These are phyloP conservation scores for Yamadazyma spencermartinsiae DNA, from an alignment of 1,139 yeast genomes.

Conservation along the genomic window DNA sequence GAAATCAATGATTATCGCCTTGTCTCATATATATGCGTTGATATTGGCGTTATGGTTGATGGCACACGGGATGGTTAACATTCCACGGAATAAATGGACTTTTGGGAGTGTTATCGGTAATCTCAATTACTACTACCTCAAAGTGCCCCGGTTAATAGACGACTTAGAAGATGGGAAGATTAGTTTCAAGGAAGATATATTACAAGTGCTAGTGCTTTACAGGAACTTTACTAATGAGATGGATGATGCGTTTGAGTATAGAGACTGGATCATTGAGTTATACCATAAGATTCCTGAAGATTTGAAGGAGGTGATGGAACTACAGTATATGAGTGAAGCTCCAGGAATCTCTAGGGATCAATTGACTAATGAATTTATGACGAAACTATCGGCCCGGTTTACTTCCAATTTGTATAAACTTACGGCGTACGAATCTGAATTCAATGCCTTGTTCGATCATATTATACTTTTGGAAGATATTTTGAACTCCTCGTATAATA, in stretches of 20 bases:
- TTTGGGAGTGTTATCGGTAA: constrained; percentile 43
- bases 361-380: constrained; percentile 35
- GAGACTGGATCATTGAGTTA: constrained; percentile 45
- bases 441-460: constrained; percentile 31
- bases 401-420: constrained; percentile 39
- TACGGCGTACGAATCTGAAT: constrained; percentile 45
- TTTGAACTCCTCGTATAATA: constrained; percentile 25
- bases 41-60: constrained; percentile 77
- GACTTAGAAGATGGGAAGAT: constrained; percentile 64
- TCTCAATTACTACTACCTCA: constrained; percentile 47
- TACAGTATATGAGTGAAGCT: constrained; percentile 27
- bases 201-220: constrained; percentile 55
- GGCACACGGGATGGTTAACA: constrained; percentile 75
- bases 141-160: constrained; percentile 61
- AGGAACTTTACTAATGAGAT: constrained; percentile 35
- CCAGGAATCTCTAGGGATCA: constrained; percentile 34
- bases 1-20: constrained; percentile 69
- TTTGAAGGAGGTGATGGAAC: constrained; percentile 34
- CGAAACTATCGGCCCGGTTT: constrained; percentile 36
- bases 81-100: constrained; percentile 62
- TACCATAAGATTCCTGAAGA: constrained; percentile 36
- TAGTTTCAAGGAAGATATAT: constrained; percentile 62
- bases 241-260: constrained; percentile 31
- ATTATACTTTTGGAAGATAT: constrained; percentile 45
- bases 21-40: constrained; percentile 79